Evolutionary conservation across 805 yeast species (phyloP).

Genomic region (Teunomyces kruisii): DNA sequence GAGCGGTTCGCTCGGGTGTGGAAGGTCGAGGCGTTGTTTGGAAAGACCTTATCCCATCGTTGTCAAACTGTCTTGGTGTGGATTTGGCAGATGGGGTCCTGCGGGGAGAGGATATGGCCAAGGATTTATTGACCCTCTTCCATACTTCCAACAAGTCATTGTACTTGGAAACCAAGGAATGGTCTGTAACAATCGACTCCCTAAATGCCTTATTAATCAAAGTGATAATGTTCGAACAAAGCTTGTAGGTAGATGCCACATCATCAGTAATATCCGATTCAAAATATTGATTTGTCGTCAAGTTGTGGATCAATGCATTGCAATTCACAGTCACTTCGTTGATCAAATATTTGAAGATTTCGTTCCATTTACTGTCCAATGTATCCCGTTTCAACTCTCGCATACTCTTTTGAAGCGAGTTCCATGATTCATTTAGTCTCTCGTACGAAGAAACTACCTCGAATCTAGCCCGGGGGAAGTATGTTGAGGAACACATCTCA

Average conservation of each 20-base stretch:
- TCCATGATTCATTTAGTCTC: slow-evolving; percentile 31
- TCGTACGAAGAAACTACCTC: slow-evolving; percentile 7
- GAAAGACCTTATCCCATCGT: slow-evolving; percentile 17
- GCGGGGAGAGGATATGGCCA: not conserved
- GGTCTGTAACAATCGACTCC: slow-evolving; percentile 39
- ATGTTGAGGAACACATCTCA: slow-evolving; percentile 17
- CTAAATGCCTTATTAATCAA: slow-evolving; percentile 32
- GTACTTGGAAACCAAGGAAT: slow-evolving; percentile 15
- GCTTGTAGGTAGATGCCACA: slow-evolving; percentile 33
- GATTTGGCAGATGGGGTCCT: not conserved
- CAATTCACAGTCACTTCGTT: slow-evolving; percentile 33
- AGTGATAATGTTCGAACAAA: slow-evolving; percentile 38
- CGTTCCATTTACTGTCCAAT: slow-evolving; percentile 57
- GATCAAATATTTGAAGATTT: slow-evolving; percentile 49
- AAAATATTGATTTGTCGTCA: not conserved
- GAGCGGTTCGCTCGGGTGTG: not conserved
- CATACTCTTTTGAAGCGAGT: slow-evolving; percentile 41
- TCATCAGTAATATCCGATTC: slow-evolving; percentile 23
- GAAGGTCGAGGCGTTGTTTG: slow-evolving; percentile 10
- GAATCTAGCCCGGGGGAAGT: slow-evolving; percentile 6
- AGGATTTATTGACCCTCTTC: slow-evolving; percentile 1
- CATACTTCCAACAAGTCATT: slow-evolving; percentile 18
- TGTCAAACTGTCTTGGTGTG: slow-evolving; percentile 5
- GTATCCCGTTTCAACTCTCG: slow-evolving; percentile 42
- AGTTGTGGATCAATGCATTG: slow-evolving; percentile 7